Evolutionary conservation across 2,329 filamentous ascomycete genomes (phyloP), one percentile per base, ranked within the genome.

Genomic region (Penicillium occitanis): DNA sequence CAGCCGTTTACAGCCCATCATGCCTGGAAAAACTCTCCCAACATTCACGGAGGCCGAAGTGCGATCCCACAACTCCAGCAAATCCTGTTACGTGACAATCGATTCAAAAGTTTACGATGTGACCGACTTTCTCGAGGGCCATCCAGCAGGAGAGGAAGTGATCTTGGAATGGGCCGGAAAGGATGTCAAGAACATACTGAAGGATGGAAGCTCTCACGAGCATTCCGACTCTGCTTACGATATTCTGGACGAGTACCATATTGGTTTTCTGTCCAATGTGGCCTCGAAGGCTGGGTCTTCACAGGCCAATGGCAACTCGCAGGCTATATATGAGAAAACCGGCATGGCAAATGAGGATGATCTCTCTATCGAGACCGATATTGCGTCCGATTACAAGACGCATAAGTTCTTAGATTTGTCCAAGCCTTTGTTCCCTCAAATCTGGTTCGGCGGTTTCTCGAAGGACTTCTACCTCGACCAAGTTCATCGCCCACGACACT

Each of bases 381-480:
- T 84, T 66, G 77, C 70, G 28, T 79, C 80, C 55, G 95, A 99
- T 76, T 99, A 90, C 83, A 91, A 92, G 79, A 91, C 86, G 66
- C 90, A 98, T 86, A 96, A 96, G 79, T 99, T 99, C 74, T 85
- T 99, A 68, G 94, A 99, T 75, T 85, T 99, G 66, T 91, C 86
- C 80, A 88, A 86, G 73, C 94, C 95, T 6, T 85, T 99, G 64
- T 85, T 99, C 64, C 84, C 90, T 78, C 95, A 99, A 79, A 87
- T 99, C 50, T 97, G 91, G 90, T 86, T 83, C 70, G 91, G 93
- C 57, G 91, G 90, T 35, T 99, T 98, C 81, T 88, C 82, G 77
- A 99, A 97, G 78, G 88, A 92, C n/a, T 99, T 99, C 76, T 99
- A 99, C 75, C 86, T 99, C 28, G 90, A 97, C 71, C 95, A 99